phyloP scores from a whole-genome alignment of 2,329 filamentous ascomycete species.

The Fusarium chaquense region DNA sequence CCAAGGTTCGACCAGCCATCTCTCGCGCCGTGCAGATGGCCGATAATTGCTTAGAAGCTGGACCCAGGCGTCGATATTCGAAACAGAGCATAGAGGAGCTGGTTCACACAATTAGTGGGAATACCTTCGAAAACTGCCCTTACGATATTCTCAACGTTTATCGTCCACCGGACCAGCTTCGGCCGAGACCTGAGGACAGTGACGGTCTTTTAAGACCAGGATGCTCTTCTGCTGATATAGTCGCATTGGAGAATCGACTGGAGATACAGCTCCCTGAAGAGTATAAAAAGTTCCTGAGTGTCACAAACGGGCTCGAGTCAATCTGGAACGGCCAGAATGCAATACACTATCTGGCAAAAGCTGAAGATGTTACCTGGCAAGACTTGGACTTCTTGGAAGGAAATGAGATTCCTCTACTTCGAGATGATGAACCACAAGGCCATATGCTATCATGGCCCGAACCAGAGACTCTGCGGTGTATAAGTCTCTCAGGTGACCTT shows the following conservation, averaged over 20 bases:
- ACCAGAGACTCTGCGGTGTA: not conserved
- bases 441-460: not conserved
- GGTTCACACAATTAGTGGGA: not conserved
- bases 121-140: conserved; percentile 10
- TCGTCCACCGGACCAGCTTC: not conserved
- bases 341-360: not conserved
- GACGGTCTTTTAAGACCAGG: not conserved
- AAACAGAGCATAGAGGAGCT: not conserved
- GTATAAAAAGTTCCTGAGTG: conserved; percentile 2
- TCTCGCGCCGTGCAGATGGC: not conserved
- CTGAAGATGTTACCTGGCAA: conserved; percentile 9
- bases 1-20: conserved; percentile 9
- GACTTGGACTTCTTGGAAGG: conserved; percentile 2
- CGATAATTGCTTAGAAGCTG: not conserved
- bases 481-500: conserved; percentile 1
- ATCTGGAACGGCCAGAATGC: conserved; percentile 15
- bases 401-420: not conserved
- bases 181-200: not conserved
- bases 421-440: not conserved
- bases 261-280: not conserved
- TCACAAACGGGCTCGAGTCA: conserved; percentile 6
- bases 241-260: not conserved
- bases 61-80: not conserved
- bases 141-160: conserved; percentile 1
- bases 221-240: not conserved